A percentile compares a stretch with the other conserved stretches of the same genome.
These are phyloP conservation scores for Tylopilus vinaceipallidus DNA, from an alignment of 768 basidiomycete species.

Conservation along the genomic window DNA sequence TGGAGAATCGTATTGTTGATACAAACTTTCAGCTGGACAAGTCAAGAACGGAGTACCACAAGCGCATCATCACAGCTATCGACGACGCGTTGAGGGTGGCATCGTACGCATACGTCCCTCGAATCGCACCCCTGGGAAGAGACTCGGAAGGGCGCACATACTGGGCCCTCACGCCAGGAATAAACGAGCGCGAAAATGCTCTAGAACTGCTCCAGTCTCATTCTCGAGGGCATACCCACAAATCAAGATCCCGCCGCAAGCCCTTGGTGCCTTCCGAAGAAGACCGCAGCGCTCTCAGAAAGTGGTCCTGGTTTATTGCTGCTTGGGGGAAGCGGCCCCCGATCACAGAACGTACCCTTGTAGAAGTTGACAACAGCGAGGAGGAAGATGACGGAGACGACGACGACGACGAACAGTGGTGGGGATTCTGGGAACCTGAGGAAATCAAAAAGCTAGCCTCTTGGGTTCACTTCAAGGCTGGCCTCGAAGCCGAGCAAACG, in stretches of 20 bases:
- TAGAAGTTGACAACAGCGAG: conserved; percentile 24
- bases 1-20: background rate
- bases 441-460: conserved; percentile 65
- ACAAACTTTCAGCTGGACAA: conserved; percentile 38
- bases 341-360: conserved; percentile 23
- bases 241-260: conserved; percentile 38
- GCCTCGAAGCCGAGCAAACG: conserved; percentile 31
- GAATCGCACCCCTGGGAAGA: conserved; percentile 62
- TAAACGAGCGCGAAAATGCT: conserved; percentile 53
- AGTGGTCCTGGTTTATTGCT: conserved; percentile 78
- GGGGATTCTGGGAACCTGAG: conserved; percentile 65
- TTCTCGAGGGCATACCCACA: conserved; percentile 30
- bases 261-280: conserved; percentile 41
- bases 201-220: conserved; percentile 27
- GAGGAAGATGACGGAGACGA: conserved; percentile 24
- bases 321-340: conserved; percentile 64
- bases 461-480: conserved; percentile 58
- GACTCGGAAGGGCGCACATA: conserved; percentile 68
- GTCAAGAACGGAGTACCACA: conserved; percentile 46
- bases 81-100: conserved; percentile 57
- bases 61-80: conserved; percentile 44
- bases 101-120: conserved; percentile 43
- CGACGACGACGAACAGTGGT: conserved; percentile 57
- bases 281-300: conserved; percentile 49
- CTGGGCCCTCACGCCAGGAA: conserved; percentile 62